Conservation (phyloP, 805 yeast species). For the Grigorovia yakushimaensis region DNA sequence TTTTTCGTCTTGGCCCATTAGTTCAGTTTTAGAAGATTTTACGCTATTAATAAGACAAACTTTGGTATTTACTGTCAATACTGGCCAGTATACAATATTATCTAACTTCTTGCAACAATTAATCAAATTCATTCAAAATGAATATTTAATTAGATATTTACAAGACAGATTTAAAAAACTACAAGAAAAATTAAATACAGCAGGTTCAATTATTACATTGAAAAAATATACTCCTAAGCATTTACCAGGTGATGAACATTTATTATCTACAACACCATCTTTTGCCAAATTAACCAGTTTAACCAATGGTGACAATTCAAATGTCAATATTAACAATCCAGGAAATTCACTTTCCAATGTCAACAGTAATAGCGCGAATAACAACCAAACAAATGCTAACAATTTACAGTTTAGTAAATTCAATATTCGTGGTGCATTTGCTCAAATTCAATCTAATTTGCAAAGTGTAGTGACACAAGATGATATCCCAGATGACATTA, state of each 20-base stretch:
- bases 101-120: constrained; percentile 21
- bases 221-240: constrained; percentile 18
- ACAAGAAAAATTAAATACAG: constrained; percentile 18
- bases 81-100: constrained; percentile 44
- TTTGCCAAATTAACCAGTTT: constrained; percentile 13
- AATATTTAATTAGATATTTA: constrained; percentile 22
- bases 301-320: neutral
- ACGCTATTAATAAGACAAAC: constrained; percentile 63
- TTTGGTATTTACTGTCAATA: constrained; percentile 53
- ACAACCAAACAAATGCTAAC: neutral
- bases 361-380: neutral
- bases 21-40: constrained; percentile 82
- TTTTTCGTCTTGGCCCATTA: constrained; percentile 42
- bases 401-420: constrained; percentile 12
- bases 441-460: constrained; percentile 29
- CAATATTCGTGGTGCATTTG: constrained; percentile 29
- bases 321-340: neutral
- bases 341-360: neutral
- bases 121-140: constrained; percentile 23
- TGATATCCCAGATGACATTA: constrained; percentile 21
- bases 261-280: constrained; percentile 1
- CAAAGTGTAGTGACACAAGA: constrained; percentile 27
- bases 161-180: constrained; percentile 20
- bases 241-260: neutral
- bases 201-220: constrained; percentile 11